Evolutionary conservation across 2,329 filamentous ascomycete genomes (phyloP).

Genomic region (Fusarium sterilihyphosum): DNA sequence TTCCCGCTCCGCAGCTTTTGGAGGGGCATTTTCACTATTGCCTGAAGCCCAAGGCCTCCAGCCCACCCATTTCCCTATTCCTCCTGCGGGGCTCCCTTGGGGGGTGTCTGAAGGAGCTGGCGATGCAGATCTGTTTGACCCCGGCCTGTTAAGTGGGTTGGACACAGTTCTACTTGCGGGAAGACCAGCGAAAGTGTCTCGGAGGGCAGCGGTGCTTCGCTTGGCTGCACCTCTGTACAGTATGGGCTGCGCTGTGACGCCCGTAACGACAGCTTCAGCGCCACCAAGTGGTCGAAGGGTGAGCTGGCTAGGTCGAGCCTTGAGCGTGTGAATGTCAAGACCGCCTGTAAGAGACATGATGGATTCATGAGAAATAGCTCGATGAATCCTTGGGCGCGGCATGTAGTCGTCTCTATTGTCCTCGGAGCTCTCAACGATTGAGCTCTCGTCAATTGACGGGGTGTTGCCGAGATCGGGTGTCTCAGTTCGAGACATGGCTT

Average conservation of each 20-base stretch:
- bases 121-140: conserved; percentile 35
- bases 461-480: conserved; percentile 43
- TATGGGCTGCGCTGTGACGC: conserved; percentile 69
- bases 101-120: conserved; percentile 39
- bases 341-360: conserved; percentile 87
- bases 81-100: conserved; percentile 38
- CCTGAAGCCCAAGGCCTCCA: conserved; percentile 59
- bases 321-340: conserved; percentile 88
- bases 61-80: conserved; percentile 57
- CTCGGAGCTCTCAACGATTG: conserved; percentile 46
- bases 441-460: conserved; percentile 49
- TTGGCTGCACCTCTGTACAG: conserved; percentile 58
- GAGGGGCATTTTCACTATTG: conserved; percentile 8
- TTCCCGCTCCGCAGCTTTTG: conserved; percentile 40
- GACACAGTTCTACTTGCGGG: conserved; percentile 49
- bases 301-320: conserved; percentile 79
- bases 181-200: conserved; percentile 62
- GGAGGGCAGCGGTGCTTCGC: conserved; percentile 65
- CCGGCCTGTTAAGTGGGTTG: conserved; percentile 43
- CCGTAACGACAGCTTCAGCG: conserved; percentile 65
- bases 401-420: conserved; percentile 48
- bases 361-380: conserved; percentile 83
- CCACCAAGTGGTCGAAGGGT: conserved; percentile 65
- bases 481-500: conserved; percentile 29
- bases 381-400: conserved; percentile 64